Evolutionary conservation across 2,329 filamentous ascomycete genomes (phyloP), one percentile per base, ranked within the genome.

Genomic region (Fusarium bulbicola): DNA sequence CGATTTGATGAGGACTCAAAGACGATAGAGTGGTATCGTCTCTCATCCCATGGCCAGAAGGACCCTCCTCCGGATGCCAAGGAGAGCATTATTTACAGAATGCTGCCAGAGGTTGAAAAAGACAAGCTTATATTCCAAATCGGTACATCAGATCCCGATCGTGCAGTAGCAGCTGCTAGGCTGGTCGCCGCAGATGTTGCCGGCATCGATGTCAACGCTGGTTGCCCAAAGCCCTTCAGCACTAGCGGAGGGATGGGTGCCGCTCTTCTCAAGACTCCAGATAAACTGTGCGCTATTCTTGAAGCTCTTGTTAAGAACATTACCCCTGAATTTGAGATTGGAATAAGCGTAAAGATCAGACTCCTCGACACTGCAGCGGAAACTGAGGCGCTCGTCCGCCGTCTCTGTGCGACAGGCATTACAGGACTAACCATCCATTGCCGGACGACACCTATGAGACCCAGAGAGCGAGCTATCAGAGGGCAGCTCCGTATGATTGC

Each of bases 211-310:
- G 92, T 99, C 70, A 99, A 99, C 81, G 95, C 96, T 0, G 96
- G 96, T n/a, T 99, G 96, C 80, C 96, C 96, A 2, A 99, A 99
- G 82, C 93, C 95, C 1, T 99, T 99, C 83, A 97, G 93, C 79
- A 97, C 95, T 5, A 89, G 89, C 71, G 95, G 95, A 68, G 96
- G 96, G 54, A 99, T 99, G 96, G 96, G 96, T 54, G 96, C 96
- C 1, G 95, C 95, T 3, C 88, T 99, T 26, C 88, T 99, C 21
- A 90, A 90, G 75, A 95, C 92, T 0, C 95, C 96, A 0, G 95
- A 98, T 73, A 91, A 89, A 77, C 88, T 99, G 2, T 92, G 91
- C 76, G 88, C 91, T 1, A 99, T 99, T 73, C 87, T 99, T 13
- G 91, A 92, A 69, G 91, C 93, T 1, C 86, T 99, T 15, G 95